Conservation (phyloP, 139 green algal species). For the Chlamydomonas sp. region DNA sequence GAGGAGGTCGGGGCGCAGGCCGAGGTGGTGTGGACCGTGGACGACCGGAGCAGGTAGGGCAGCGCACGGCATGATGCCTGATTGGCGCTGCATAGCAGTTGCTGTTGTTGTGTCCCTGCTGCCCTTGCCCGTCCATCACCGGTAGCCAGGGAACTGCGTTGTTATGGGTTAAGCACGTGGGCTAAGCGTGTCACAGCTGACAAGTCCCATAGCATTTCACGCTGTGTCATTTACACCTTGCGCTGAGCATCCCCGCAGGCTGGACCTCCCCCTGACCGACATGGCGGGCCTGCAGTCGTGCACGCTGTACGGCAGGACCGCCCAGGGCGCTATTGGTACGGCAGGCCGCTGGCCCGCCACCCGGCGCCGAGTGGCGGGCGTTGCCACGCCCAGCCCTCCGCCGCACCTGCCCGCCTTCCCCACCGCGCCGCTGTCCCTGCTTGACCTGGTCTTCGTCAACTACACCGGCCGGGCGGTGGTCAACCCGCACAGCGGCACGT, state of each 20-base stretch:
- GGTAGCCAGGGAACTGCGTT: not conserved
- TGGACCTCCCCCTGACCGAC: not conserved
- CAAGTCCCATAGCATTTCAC: too few species aligned
- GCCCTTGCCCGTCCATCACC: not conserved
- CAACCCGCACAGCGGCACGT: too few species aligned
- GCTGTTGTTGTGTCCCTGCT: too few species aligned
- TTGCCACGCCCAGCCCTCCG: slow-evolving; percentile 49
- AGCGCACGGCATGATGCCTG: too few species aligned
- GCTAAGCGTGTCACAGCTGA: too few species aligned
- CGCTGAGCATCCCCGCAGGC: not conserved
- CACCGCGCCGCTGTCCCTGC: slow-evolving; percentile 36
- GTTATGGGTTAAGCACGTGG: too few species aligned
- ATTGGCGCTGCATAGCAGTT: too few species aligned
- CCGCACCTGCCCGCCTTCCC: not conserved
- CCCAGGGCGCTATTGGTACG: slow-evolving; percentile 31
- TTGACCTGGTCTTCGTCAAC: slow-evolving; percentile 59
- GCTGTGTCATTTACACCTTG: too few species aligned
- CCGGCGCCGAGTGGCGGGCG: slow-evolving; percentile 33
- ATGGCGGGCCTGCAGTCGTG: slow-evolving; percentile 37
- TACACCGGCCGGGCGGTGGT: slow-evolving; percentile 7
- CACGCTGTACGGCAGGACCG: slow-evolving; percentile 41
- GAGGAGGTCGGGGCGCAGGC: slow-evolving; percentile 2
- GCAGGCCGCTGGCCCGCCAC: slow-evolving; percentile 34
- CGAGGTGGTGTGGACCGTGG: slow-evolving; percentile 56
- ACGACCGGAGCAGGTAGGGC: slow-evolving; percentile 27